Evolutionary conservation across 116 monocot species (phyloP).

Genomic region (Trichopus zeylanicus): DNA sequence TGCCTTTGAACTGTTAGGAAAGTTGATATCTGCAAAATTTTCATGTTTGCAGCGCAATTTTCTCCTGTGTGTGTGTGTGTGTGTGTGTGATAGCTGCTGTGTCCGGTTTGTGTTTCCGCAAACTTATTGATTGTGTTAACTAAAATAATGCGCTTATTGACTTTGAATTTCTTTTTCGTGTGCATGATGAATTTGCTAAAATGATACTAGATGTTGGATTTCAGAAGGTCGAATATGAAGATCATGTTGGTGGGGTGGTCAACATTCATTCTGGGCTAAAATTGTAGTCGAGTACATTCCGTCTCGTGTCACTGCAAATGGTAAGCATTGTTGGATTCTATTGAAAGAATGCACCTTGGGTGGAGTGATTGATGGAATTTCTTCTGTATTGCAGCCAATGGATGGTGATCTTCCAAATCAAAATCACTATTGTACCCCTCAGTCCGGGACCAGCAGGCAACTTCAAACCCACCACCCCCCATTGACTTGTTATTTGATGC

Average conservation of each 20-base stretch:
- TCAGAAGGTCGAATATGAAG: conserved; percentile 85
- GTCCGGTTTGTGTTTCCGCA: neutral
- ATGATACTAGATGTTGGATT: conserved; percentile 87
- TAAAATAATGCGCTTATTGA: neutral
- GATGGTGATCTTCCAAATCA: no score
- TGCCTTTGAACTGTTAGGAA: neutral
- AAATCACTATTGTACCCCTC: no score
- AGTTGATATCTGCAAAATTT: neutral
- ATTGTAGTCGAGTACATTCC: no score
- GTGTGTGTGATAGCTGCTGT: neutral
- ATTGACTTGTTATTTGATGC: no score
- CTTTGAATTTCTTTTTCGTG: neutral
- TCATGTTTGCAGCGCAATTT: neutral
- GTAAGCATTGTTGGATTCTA: no score
- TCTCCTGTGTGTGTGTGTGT: no score
- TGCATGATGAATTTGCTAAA: conserved; percentile 73
- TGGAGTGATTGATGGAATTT: no score
- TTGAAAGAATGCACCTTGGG: no score
- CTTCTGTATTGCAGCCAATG: no score
- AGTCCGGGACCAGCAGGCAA: no score
- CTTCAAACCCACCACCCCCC: no score
- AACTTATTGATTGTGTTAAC: neutral
- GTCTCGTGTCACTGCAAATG: no score
- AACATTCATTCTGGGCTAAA: conserved; percentile 89
- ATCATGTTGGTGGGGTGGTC: conserved; percentile 85